Evolutionary conservation across 139 green algal species (phyloP).

Genomic region (Tetradesmus obliquus): DNA sequence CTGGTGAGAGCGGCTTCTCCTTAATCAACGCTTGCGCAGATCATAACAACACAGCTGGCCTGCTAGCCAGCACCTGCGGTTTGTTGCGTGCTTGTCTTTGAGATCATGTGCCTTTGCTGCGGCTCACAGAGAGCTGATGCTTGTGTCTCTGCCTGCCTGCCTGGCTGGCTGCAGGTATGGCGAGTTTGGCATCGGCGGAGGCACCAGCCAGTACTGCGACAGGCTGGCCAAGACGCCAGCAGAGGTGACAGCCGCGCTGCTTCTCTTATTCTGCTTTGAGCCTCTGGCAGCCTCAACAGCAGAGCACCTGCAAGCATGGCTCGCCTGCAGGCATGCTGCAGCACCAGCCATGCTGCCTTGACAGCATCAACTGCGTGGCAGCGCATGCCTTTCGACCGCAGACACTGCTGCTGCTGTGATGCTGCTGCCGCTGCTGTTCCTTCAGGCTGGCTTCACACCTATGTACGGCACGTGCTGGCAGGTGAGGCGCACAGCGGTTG

Average conservation of each 20-base stretch:
- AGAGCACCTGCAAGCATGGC: background rate
- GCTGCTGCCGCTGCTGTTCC: background rate
- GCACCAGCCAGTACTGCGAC: constrained; percentile 33
- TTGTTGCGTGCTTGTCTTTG: too few relatives aligned
- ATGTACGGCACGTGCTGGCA: constrained; percentile 34
- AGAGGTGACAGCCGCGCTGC: background rate
- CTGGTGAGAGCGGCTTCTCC: background rate
- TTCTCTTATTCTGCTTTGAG: too few relatives aligned
- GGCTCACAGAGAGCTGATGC: background rate
- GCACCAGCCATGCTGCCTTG: background rate
- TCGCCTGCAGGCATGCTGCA: background rate
- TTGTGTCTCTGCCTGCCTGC: background rate
- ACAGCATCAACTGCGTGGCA: too few relatives aligned
- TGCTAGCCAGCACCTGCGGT: too few relatives aligned
- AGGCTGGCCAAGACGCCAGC: constrained; percentile 10
- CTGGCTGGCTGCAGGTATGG: background rate
- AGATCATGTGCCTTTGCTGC: too few relatives aligned
- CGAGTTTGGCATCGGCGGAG: constrained; percentile 32
- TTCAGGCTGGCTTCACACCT: constrained; percentile 14
- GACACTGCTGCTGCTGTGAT: background rate
- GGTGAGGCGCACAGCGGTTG: background rate
- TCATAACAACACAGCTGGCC: too few relatives aligned
- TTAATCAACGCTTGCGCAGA: too few relatives aligned
- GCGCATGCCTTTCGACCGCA: background rate
- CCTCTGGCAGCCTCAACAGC: background rate